Percentiles rank a stretch among this genome's conserved stretches.
Conservation (phyloP, 2,329 filamentous ascomycete genomes). For the Penicillium olsonii region DNA sequence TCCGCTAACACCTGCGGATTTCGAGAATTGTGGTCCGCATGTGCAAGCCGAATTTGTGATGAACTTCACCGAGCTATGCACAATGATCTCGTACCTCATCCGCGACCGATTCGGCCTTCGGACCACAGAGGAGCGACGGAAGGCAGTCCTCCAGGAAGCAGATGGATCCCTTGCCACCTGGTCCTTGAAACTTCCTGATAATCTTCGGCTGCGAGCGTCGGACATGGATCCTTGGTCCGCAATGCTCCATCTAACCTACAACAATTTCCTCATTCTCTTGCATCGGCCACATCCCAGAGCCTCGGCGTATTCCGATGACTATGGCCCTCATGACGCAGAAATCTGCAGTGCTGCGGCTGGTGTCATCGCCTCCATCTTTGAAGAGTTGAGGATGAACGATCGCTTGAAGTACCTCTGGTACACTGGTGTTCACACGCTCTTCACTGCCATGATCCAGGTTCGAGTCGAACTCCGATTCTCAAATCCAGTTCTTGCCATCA, state of each 20-base stretch:
- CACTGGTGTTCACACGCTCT: constrained; percentile 46
- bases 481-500: constrained; percentile 48
- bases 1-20: constrained; percentile 47
- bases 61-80: constrained; percentile 53
- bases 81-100: constrained; percentile 51
- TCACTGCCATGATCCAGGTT: constrained; percentile 51
- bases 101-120: constrained; percentile 45
- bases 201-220: constrained; percentile 41
- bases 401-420: constrained; percentile 47
- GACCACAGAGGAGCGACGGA: constrained; percentile 42
- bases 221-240: constrained; percentile 48
- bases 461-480: constrained; percentile 49
- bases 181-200: constrained; percentile 45
- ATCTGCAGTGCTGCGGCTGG: constrained; percentile 49
- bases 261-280: constrained; percentile 49
- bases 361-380: constrained; percentile 49
- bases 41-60: constrained; percentile 50
- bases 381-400: constrained; percentile 45
- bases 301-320: constrained; percentile 46
- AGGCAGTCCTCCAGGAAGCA: constrained; percentile 43
- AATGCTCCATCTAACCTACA: constrained; percentile 48
- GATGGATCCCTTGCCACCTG: constrained; percentile 46
- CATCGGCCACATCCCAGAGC: constrained; percentile 48
- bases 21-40: constrained; percentile 48
- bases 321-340: constrained; percentile 48